Base-by-base conservation (phyloP, 768 basidiomycete genomes). In the Clitopilus passeckerianus region DNA sequence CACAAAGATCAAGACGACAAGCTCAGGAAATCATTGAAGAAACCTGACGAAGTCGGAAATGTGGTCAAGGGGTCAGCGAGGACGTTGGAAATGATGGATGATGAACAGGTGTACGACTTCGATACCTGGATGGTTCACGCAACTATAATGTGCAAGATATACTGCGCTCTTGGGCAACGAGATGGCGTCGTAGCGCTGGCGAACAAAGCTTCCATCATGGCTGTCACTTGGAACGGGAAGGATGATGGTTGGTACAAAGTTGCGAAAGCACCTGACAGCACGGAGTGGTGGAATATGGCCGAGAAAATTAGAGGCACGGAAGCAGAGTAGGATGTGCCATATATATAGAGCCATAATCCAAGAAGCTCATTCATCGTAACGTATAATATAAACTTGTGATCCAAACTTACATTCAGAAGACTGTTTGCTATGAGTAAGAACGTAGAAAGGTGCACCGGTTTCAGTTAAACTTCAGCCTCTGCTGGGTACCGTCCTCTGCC, bases 231-330 rank as follows among this genome's bases (percentile, higher is more conserved):
- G 22, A 61, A 18, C 22, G 61, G 61, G 1, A 53, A 62, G 16
- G 61, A 66, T 24, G 61, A 34, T 33, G 60, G 65, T 0, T 67
- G 66, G 66, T 41, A 34, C 15, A 58, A 60, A 34, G 62, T 68
- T 6, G 65, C 62, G 2, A 61, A 44, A 8, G 55, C 65, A 5
- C 67, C 64, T 15, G 62, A 65, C 58, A 58, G 52, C 24, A 68
- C 64, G 6, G 55, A 22, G 10, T 66, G 67, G 67, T 68, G 67
- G 62, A 56, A 59, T 30, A 30, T 15, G 23, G 53, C 52, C 23
- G 53, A 60, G 60, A 57, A 35, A 23, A 35, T 52, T 4, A 4
- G 14, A 22, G 8, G 15, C 23, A 20, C 22, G 2, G 23, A 7
- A 24, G 14, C n/a, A 56, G 23, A 22, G 27, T 15, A 15, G 22